Percentiles rank a stretch among this genome's conserved stretches.
phyloP scores from a whole-genome alignment of 83 land plant genomes.

The Isoetes engelmannii region DNA sequence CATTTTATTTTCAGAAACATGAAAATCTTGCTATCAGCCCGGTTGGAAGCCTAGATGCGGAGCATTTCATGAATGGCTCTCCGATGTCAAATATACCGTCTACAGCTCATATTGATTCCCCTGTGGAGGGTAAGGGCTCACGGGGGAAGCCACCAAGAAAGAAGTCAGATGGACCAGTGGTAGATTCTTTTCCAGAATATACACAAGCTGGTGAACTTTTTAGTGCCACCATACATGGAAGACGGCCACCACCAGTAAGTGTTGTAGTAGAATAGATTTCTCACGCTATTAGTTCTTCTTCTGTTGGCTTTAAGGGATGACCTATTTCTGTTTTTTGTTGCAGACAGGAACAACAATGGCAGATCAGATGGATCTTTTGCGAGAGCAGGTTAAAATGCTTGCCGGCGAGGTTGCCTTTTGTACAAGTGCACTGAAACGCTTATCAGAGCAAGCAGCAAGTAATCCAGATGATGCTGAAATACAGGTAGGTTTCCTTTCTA shows the following conservation, averaged over 20 bases:
- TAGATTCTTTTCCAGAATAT: constrained; percentile 41
- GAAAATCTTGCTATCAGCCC: too few relatives aligned
- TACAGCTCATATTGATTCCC: too few relatives aligned
- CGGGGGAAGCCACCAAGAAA: too few relatives aligned
- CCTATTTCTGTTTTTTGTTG: constrained; percentile 13
- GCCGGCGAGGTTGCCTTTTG: constrained; percentile 91
- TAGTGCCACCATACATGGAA: constrained; percentile 17
- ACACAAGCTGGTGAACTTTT: constrained; percentile 27
- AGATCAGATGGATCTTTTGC: constrained; percentile 79
- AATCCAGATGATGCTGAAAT: constrained; percentile 54
- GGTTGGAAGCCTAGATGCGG: too few relatives aligned
- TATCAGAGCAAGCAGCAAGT: constrained; percentile 61
- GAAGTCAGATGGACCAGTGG: too few relatives aligned
- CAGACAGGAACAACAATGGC: constrained; percentile 66
- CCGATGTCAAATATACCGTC: too few relatives aligned
- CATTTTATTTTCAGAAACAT: too few relatives aligned
- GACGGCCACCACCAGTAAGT: constrained; percentile 55
- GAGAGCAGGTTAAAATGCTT: constrained; percentile 86
- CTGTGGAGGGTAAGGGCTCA: too few relatives aligned
- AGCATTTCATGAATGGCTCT: too few relatives aligned
- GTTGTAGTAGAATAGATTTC: neutral
- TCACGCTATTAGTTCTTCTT: too few relatives aligned
- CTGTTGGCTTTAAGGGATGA: neutral
- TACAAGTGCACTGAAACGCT: constrained; percentile 67
- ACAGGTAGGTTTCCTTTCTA: constrained; percentile 40